Percentiles rank a stretch among this genome's conserved stretches.
These are phyloP conservation scores for Alternaria longipes DNA, from an alignment of 2,329 filamentous ascomycete species.

Conservation along the genomic window DNA sequence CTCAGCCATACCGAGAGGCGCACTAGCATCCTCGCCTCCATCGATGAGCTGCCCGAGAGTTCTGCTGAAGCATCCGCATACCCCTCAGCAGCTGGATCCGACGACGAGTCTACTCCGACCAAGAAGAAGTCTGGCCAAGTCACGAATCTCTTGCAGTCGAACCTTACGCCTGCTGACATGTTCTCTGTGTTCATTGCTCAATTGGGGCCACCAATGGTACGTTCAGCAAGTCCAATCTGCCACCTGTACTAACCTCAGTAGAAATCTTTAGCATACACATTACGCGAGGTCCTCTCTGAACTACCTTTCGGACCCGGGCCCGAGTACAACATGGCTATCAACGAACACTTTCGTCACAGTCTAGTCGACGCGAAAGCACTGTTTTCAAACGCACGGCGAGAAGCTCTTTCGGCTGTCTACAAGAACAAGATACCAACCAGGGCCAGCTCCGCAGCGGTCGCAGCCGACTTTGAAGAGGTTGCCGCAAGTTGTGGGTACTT, in stretches of 20 bases:
- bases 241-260: constrained; percentile 41
- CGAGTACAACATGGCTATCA: constrained; percentile 74
- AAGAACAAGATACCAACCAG: constrained; percentile 77
- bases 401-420: constrained; percentile 82
- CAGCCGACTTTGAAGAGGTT: constrained; percentile 96
- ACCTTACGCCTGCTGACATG: constrained; percentile 76
- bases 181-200: constrained; percentile 90
- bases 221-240: not conserved
- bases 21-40: constrained; percentile 53
- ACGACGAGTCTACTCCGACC: constrained; percentile 36
- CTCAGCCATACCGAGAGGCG: constrained; percentile 44
- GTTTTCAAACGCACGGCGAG: constrained; percentile 77
- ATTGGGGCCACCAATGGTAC: constrained; percentile 86
- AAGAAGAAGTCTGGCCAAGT: constrained; percentile 28
- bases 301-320: constrained; percentile 79
- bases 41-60: constrained; percentile 53
- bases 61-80: constrained; percentile 41
- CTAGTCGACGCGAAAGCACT: constrained; percentile 81
- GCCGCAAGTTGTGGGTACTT: constrained; percentile 98
- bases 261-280: constrained; percentile 90
- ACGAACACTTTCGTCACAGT: constrained; percentile 81
- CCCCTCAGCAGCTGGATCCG: constrained; percentile 39
- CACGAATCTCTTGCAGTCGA: constrained; percentile 40
- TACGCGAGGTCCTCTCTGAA: constrained; percentile 88
- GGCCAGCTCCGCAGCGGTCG: constrained; percentile 74